Conservation (phyloP, 208 protist species). For the Leishmania guyanensis region DNA sequence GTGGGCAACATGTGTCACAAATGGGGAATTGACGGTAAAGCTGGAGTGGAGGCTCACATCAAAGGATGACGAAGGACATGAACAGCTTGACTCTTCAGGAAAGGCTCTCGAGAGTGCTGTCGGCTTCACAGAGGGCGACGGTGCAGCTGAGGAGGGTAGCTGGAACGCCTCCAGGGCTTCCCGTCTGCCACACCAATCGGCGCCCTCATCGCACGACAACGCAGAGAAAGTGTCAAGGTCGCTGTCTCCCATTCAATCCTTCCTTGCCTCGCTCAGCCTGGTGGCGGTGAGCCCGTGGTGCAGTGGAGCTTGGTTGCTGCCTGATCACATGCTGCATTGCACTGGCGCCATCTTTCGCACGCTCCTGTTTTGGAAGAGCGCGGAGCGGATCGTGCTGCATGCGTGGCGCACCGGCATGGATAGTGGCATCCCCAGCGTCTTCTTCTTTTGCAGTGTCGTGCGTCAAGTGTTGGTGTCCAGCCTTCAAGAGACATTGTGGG, state of each 20-base stretch:
- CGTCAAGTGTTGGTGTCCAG: slow-evolving; percentile 50
- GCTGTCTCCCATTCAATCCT: slow-evolving; percentile 25
- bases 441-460: slow-evolving; percentile 74
- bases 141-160: neutral
- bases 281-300: slow-evolving; percentile 19
- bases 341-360: slow-evolving; percentile 50
- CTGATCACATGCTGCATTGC: slow-evolving; percentile 21
- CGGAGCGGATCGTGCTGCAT: slow-evolving; percentile 57
- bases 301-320: slow-evolving; percentile 39
- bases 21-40: slow-evolving; percentile 39
- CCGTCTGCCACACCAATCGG: neutral
- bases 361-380: slow-evolving; percentile 76
- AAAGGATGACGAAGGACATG: slow-evolving; percentile 2
- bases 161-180: neutral
- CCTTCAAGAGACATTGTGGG: slow-evolving; percentile 69
- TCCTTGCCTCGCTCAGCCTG: slow-evolving; percentile 24
- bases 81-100: neutral
- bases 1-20: slow-evolving; percentile 48
- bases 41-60: slow-evolving; percentile 24
- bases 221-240: neutral
- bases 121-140: neutral
- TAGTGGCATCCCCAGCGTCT: slow-evolving; percentile 55
- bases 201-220: neutral
- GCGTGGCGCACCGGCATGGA: slow-evolving; percentile 60
- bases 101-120: neutral